Evolutionary conservation across 331 rosid genomes (phyloP).

Genomic region (Pyrus hybrid): DNA sequence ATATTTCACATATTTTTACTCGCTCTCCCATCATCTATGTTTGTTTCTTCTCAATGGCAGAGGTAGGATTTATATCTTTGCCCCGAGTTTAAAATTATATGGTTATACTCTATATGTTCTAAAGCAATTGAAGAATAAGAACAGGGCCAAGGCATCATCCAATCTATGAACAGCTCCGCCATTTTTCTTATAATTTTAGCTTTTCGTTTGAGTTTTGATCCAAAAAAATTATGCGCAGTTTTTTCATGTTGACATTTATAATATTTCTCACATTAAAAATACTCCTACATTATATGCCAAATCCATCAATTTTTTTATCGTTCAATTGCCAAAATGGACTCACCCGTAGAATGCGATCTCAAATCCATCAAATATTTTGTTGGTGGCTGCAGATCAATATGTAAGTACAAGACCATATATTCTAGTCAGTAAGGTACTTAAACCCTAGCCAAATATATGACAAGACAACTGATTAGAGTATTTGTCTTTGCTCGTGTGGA

Average conservation of each 20-base stretch:
- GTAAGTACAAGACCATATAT: background rate
- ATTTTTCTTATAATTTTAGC: too few species aligned
- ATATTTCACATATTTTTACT: too few species aligned
- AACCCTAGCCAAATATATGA: background rate
- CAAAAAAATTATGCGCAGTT: too few species aligned
- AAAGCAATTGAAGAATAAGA: background rate
- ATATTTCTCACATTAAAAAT: too few species aligned
- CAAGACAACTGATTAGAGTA: background rate
- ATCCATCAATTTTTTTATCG: too few species aligned
- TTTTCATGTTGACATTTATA: background rate
- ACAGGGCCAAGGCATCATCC: background rate
- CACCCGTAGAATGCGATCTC: background rate
- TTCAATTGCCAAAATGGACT: background rate
- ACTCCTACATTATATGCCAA: background rate
- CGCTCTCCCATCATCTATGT: background rate
- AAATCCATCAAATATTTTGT: background rate
- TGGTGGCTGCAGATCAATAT: background rate
- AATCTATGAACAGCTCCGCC: background rate
- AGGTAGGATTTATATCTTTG: background rate
- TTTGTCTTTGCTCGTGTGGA: conserved; percentile 1
- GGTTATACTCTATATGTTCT: background rate
- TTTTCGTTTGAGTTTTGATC: background rate
- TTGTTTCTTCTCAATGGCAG: background rate
- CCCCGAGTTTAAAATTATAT: background rate
- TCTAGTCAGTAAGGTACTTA: background rate